Conservation (phyloP, 2,329 filamentous ascomycete species). For the Fusarium citri region DNA sequence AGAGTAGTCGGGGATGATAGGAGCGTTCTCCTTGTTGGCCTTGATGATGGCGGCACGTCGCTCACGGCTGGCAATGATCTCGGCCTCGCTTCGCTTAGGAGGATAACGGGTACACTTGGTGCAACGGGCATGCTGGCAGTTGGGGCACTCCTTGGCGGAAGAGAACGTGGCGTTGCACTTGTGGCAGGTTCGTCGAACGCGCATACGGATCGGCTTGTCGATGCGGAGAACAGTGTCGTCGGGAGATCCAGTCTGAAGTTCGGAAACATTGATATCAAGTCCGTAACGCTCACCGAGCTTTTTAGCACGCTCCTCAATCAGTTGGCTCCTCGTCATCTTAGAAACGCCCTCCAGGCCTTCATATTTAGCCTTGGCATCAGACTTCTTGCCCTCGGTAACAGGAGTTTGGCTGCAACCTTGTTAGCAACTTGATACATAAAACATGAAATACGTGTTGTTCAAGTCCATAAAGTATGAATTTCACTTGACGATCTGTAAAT, state of each 20-base stretch:
- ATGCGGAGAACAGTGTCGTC: constrained; percentile 71
- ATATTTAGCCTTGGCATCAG: constrained; percentile 46
- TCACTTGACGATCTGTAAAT: neutral
- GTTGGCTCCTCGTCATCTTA: constrained; percentile 61
- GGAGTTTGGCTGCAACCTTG: constrained; percentile 33
- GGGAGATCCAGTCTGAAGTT: constrained; percentile 62
- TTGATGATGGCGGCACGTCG: constrained; percentile 62
- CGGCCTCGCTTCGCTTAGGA: constrained; percentile 69
- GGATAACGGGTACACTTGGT: constrained; percentile 83
- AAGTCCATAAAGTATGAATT: neutral
- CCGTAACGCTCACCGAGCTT: constrained; percentile 67
- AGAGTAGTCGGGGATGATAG: constrained; percentile 63
- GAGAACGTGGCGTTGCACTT: constrained; percentile 81
- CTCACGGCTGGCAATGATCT: constrained; percentile 64
- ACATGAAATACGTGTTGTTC: neutral
- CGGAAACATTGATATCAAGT: constrained; percentile 65
- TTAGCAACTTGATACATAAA: constrained; percentile 11
- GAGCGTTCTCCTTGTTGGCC: constrained; percentile 67
- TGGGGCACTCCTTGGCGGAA: constrained; percentile 76
- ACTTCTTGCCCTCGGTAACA: constrained; percentile 32
- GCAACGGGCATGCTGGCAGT: constrained; percentile 84
- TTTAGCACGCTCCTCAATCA: constrained; percentile 68
- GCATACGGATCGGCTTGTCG: constrained; percentile 82
- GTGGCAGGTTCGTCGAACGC: constrained; percentile 84
- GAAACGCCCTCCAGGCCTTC: constrained; percentile 50